Evolutionary conservation across 345 rosid genomes (phyloP), one percentile per base, ranked within the genome.

Genomic region (Cochlearia excelsa): DNA sequence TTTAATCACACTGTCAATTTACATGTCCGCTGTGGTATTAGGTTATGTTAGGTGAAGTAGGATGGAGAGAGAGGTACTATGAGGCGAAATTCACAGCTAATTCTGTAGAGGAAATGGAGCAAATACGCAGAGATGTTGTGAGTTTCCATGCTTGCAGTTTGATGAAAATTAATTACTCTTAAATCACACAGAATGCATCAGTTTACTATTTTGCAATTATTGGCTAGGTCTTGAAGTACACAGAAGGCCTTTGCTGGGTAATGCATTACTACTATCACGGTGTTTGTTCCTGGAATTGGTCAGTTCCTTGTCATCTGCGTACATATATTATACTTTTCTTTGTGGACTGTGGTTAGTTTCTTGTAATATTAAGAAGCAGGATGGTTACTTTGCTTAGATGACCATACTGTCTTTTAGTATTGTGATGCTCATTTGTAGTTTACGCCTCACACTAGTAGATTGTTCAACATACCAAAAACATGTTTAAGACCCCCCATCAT

Each of bases 271-370:
- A 93, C 63, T 89, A 87, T 68, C 95, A 87, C 75, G 99, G 97
- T 49, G 97, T 93, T 72, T 87, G 88, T 74, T 93, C 99, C 54
- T 93, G 99, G 99, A 84, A 80, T 29, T 93, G 99, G 97, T 86
- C 66, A 82, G 88, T 80, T 68, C 55, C 66, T 39, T 45, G 68
- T 53, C 60, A 63, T 46, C 59, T 59, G 50, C 54, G 0, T 46
- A 55, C 50, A 7, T 37, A 49, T 34, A 29, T 1, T 50, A 38
- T 10, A 43, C 35, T 44, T 8, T 37, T 43, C 4, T 34, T 38
- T 45, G 46, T 41, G 29, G 43, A 28, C 28, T 45, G 46, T 41
- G 29, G 43, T 61, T 41, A 26, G 34, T 54, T 61, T 48, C 53
- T 9, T 48, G 3, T 11, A 26, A 46, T 53, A 53, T 26, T 53